Conservation (phyloP, 805 yeast genomes). For the Kluyveromyces dobzhanskii region DNA sequence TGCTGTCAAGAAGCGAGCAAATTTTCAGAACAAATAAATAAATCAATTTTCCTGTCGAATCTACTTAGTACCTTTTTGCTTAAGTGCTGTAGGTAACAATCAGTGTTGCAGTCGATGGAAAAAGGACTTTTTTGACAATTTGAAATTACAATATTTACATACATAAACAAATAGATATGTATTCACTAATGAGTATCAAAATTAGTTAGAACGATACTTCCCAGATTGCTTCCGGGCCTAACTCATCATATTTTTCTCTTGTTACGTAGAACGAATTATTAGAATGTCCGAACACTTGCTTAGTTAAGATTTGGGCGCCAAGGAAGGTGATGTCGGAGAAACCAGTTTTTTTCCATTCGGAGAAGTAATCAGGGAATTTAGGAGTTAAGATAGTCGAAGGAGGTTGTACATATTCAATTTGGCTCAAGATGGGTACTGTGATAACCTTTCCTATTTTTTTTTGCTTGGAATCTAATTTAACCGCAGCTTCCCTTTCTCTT, state of each 20-base stretch:
- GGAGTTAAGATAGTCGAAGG: constrained; percentile 67
- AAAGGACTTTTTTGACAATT: no score
- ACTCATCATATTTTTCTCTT: constrained; percentile 61
- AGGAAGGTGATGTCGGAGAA: constrained; percentile 71
- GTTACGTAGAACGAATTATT: constrained; percentile 61
- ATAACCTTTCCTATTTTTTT: constrained; percentile 19
- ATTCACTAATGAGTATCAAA: no score
- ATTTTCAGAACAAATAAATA: constrained; percentile 9
- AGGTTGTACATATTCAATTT: constrained; percentile 47
- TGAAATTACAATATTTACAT: no score
- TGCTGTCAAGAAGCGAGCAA: constrained; percentile 44
- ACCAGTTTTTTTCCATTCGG: constrained; percentile 83
- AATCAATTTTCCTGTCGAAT: neutral
- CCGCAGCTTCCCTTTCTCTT: constrained; percentile 26
- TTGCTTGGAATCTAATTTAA: constrained; percentile 25
- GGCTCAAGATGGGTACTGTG: constrained; percentile 23
- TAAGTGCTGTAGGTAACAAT: no score
- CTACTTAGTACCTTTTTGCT: no score
- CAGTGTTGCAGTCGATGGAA: no score
- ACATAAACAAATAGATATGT: no score
- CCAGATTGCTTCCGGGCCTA: constrained; percentile 83
- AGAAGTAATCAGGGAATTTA: constrained; percentile 83
- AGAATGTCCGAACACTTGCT: constrained; percentile 66
- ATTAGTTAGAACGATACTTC: constrained; percentile 34
- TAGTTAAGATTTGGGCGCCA: constrained; percentile 83